Percentiles rank a stretch among this genome's conserved stretches.
phyloP scores from a whole-genome alignment of 1,139 yeast genomes.

The Geotrichum carabidarum region DNA sequence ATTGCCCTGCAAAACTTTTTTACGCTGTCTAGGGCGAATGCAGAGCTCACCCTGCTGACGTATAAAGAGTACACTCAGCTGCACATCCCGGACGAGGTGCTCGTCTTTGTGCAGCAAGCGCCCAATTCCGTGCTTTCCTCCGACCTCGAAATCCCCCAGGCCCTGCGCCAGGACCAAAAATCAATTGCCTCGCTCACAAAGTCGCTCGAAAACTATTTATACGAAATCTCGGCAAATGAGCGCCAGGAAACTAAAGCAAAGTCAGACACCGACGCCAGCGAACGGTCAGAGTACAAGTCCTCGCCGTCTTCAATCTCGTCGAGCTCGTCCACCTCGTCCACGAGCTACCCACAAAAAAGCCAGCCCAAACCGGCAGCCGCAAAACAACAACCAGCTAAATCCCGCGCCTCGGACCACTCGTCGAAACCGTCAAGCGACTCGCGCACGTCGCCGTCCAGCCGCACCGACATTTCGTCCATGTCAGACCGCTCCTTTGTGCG shows the following conservation, averaged over 20 bases:
- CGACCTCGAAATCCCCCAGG: constrained; percentile 26
- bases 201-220: constrained; percentile 27
- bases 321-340: background rate
- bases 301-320: constrained; percentile 3
- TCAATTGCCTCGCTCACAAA: constrained; percentile 25
- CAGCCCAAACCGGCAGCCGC: background rate
- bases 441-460: too few species aligned
- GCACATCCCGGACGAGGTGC: constrained; percentile 27
- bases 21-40: constrained; percentile 26
- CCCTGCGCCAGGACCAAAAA: constrained; percentile 22
- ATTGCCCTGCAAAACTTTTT: constrained; percentile 28
- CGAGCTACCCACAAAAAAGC: background rate
- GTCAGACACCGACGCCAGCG: constrained; percentile 8
- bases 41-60: constrained; percentile 28
- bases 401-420: background rate
- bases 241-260: background rate
- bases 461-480: background rate
- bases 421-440: too few species aligned
- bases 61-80: constrained; percentile 31
- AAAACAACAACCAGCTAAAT: background rate
- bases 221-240: constrained; percentile 11
- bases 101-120: constrained; percentile 22
- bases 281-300: constrained; percentile 10
- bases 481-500: constrained; percentile 6
- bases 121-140: constrained; percentile 22